Evolutionary conservation across 2,329 filamentous ascomycete species (phyloP).

Genomic region (Ascochyta lentis): DNA sequence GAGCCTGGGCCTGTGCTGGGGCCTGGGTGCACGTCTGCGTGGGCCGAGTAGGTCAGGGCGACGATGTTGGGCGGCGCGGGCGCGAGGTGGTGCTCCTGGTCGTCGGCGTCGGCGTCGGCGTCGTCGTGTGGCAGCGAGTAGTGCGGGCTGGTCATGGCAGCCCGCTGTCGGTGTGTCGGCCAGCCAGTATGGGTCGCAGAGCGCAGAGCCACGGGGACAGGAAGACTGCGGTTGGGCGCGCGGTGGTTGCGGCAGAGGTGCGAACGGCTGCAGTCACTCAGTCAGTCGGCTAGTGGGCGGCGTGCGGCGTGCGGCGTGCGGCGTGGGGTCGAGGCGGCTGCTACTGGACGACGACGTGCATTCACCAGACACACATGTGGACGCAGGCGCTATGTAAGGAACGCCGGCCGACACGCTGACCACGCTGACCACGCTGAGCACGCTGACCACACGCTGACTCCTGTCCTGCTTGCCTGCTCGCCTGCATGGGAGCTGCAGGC

Average conservation of each 20-base stretch:
- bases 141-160: slow-evolving; percentile 39
- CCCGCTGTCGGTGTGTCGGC: slow-evolving; percentile 7
- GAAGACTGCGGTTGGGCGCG: background rate
- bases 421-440: background rate
- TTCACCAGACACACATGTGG: slow-evolving; percentile 15
- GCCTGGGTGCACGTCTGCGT: slow-evolving; percentile 7
- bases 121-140: slow-evolving; percentile 12
- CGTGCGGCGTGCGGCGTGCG: slow-evolving; percentile 3
- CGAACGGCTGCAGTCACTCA: slow-evolving; percentile 8
- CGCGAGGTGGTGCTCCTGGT: slow-evolving; percentile 3
- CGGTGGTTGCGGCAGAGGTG: slow-evolving; percentile 6
- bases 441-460: background rate
- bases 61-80: slow-evolving; percentile 21
- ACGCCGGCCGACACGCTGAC: slow-evolving; percentile 6
- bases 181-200: slow-evolving; percentile 5
- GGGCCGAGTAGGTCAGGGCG: slow-evolving; percentile 18
- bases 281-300: slow-evolving; percentile 7
- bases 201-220: slow-evolving; percentile 6
- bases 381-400: slow-evolving; percentile 17
- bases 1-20: slow-evolving; percentile 4
- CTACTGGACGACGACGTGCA: slow-evolving; percentile 14
- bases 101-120: slow-evolving; percentile 7
- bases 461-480: slow-evolving; percentile 1
- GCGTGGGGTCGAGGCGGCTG: slow-evolving; percentile 9
- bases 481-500: background rate